These are phyloP conservation scores for Amanita thiersii DNA, from an alignment of 768 basidiomycete genomes.

Conservation along the genomic window DNA sequence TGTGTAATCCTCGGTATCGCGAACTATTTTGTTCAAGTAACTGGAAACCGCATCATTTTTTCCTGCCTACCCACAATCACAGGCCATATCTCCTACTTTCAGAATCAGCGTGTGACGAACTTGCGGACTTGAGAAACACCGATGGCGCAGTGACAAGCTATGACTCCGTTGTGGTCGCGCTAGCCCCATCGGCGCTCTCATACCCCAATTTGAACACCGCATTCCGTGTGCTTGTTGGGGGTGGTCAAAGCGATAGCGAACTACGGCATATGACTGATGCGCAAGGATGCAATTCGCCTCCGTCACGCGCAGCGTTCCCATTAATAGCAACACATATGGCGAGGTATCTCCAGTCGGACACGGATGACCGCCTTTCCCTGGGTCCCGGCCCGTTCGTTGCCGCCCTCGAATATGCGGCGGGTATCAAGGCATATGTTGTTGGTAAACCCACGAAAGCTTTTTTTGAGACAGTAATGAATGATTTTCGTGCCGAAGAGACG, in stretches of 20 bases:
- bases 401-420: constrained; percentile 50
- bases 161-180: constrained; percentile 60
- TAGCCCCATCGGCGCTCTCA: constrained; percentile 41
- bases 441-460: constrained; percentile 59
- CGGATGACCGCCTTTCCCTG: constrained; percentile 43
- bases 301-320: constrained; percentile 37
- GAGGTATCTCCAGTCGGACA: constrained; percentile 37
- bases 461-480: constrained; percentile 47
- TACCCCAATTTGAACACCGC: constrained; percentile 56
- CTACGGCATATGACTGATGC: background rate
- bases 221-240: constrained; percentile 52
- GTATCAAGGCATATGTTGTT: constrained; percentile 40
- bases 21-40: too few species aligned
- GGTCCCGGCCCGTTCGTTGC: constrained; percentile 67
- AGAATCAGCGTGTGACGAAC: constrained; percentile 36
- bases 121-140: constrained; percentile 10
- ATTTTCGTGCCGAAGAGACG: constrained; percentile 18
- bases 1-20: background rate
- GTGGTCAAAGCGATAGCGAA: constrained; percentile 14
- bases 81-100: constrained; percentile 56
- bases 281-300: constrained; percentile 10
- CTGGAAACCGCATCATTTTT: too few species aligned
- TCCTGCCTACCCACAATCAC: too few species aligned
- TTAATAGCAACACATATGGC: constrained; percentile 58
- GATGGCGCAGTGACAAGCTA: constrained; percentile 18